Conservation (phyloP, 2,329 filamentous ascomycete species). For the Aureobasidium zeae region DNA sequence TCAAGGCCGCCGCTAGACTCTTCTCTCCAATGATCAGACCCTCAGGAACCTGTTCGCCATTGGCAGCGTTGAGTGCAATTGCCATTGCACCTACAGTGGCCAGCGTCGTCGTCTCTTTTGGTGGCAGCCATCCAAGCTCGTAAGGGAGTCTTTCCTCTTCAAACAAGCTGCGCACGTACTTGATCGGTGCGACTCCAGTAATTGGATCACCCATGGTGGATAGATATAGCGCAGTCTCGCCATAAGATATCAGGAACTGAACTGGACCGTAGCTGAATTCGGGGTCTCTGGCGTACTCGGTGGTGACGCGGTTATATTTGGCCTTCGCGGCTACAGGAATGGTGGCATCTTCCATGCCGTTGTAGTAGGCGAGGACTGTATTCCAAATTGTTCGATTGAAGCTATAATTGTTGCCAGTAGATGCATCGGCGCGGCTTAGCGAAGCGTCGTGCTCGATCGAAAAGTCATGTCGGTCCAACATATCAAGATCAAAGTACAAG, state of each 20-base stretch:
- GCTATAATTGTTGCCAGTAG: constrained; percentile 28
- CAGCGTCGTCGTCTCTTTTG: constrained; percentile 1
- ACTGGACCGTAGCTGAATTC: constrained; percentile 28
- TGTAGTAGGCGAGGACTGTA: constrained; percentile 23
- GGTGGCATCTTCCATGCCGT: constrained; percentile 22
- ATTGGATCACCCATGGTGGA: constrained; percentile 28
- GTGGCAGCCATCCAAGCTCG: constrained; percentile 27
- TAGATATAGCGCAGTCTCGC: constrained; percentile 32
- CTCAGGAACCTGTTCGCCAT: constrained; percentile 5
- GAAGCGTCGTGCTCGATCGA: constrained; percentile 32
- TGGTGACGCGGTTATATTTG: constrained; percentile 25
- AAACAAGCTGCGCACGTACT: constrained; percentile 30
- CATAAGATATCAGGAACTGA: constrained; percentile 29
- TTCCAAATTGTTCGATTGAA: constrained; percentile 30
- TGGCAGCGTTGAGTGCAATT: neutral
- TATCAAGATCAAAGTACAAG: constrained; percentile 16
- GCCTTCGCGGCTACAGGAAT: constrained; percentile 25
- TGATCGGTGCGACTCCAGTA: constrained; percentile 27
- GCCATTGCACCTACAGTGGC: constrained; percentile 5
- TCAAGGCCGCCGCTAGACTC: neutral
- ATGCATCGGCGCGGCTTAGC: constrained; percentile 28
- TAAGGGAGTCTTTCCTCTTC: constrained; percentile 32
- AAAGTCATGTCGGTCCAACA: constrained; percentile 14
- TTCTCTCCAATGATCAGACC: constrained; percentile 1
- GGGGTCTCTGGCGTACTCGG: constrained; percentile 24